Percentiles rank a stretch among this genome's conserved stretches.
Conservation (phyloP, 257 asterid genomes). For the Haberlea rhodopensis region DNA sequence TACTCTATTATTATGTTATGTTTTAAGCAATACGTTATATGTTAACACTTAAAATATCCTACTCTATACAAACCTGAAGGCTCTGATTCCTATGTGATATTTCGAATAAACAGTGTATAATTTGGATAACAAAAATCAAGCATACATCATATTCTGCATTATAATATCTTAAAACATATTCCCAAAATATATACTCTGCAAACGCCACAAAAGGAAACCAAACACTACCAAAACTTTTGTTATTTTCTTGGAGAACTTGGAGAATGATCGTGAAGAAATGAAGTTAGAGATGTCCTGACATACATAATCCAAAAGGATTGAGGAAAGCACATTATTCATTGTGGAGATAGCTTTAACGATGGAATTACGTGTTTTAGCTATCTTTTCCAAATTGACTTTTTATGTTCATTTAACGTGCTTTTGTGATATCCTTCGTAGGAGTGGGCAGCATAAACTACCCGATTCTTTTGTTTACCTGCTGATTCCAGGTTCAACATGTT, state of each 20-base stretch:
- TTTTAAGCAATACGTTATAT: too few species aligned
- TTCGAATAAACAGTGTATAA: too few species aligned
- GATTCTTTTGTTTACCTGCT: constrained; percentile 83
- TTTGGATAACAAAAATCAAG: too few species aligned
- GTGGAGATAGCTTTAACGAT: not conserved
- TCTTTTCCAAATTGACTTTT: not conserved
- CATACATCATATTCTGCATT: too few species aligned
- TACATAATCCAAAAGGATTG: not conserved
- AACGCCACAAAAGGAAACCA: too few species aligned
- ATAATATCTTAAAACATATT: too few species aligned
- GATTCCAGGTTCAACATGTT: constrained; percentile 67
- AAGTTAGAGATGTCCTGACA: not conserved
- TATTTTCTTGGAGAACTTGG: not conserved
- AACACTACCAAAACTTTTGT: too few species aligned
- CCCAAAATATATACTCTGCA: too few species aligned
- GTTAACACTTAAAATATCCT: too few species aligned
- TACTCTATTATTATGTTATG: too few species aligned
- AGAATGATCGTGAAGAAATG: not conserved
- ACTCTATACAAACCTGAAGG: too few species aligned
- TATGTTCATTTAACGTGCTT: constrained; percentile 17
- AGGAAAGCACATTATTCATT: not conserved
- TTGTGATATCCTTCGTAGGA: constrained; percentile 44
- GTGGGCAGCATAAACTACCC: constrained; percentile 78
- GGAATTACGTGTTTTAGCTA: not conserved
- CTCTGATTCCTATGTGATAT: too few species aligned